Conservation (phyloP, 139 green algal genomes). For the Closterium sp. region DNA sequence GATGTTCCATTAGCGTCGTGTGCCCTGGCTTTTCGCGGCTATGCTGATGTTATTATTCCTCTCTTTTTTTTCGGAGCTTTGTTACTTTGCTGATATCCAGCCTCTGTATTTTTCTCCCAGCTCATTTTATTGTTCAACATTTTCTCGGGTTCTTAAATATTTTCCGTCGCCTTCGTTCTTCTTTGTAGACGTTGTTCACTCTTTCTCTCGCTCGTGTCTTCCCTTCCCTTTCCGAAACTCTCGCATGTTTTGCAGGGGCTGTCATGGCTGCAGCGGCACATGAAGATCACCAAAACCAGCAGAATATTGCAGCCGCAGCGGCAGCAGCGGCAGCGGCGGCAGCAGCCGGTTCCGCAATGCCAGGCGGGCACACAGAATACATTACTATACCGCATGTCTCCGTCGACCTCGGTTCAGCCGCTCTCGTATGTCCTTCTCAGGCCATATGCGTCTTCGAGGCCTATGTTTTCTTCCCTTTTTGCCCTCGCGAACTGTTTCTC, state of each 20-base stretch:
- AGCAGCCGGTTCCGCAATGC: neutral
- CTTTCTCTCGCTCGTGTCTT: neutral
- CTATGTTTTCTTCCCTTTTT: neutral
- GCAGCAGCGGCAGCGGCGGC: neutral
- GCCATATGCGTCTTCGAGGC: neutral
- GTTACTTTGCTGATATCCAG: neutral
- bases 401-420: conserved; percentile 1
- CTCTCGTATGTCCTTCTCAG: neutral
- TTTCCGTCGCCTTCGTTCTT: too few species aligned
- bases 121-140: neutral
- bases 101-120: neutral
- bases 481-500: neutral
- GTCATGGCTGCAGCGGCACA: neutral
- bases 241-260: neutral
- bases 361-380: neutral
- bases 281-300: neutral
- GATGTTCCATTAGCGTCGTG: too few species aligned
- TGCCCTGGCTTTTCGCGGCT: too few species aligned
- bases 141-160: neutral
- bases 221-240: neutral
- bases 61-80: neutral
- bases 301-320: neutral
- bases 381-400: neutral
- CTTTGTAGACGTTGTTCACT: neutral
- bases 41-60: neutral